A percentile compares a stretch with the other conserved stretches of the same genome.
Conservation (phyloP, 108 stramenopile genomes). For the Pseudonitzschia pungens region DNA sequence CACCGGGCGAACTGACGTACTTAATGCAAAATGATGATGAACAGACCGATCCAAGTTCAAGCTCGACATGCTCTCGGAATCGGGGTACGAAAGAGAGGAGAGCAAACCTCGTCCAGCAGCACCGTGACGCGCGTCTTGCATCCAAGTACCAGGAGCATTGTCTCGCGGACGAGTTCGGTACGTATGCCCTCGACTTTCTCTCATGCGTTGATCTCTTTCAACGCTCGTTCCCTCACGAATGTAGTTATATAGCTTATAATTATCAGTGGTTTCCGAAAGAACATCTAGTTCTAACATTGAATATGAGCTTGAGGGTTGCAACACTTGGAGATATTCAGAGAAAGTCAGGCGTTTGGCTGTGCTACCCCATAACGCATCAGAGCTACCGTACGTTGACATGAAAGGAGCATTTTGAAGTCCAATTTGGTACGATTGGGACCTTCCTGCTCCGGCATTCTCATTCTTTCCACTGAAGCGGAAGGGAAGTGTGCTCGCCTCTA, state of each 20-base stretch:
- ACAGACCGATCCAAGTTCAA: conserved; percentile 45
- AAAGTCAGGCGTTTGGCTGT: conserved; percentile 53
- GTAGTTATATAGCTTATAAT: conserved; percentile 31
- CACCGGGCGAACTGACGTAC: conserved; percentile 58
- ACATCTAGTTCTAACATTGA: conserved; percentile 68
- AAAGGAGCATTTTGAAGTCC: conserved; percentile 41
- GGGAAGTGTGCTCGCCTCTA: conserved; percentile 68
- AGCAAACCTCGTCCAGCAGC: conserved; percentile 37
- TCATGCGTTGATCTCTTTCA: conserved; percentile 58
- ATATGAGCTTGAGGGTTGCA: conserved; percentile 53
- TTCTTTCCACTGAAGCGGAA: conserved; percentile 45
- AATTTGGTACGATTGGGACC: conserved; percentile 9
- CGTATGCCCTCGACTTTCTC: conserved; percentile 14
- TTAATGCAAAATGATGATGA: conserved; percentile 74
- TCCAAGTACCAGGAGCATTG: conserved; percentile 62
- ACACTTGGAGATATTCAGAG: conserved; percentile 59
- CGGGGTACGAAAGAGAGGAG: conserved; percentile 40
- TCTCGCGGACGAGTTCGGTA: conserved; percentile 35
- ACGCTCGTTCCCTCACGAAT: conserved; percentile 59
- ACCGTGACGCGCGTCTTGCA: conserved; percentile 26
- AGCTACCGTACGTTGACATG: conserved; percentile 34
- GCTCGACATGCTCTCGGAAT: background rate
- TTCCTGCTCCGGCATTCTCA: background rate
- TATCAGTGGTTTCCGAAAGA: conserved; percentile 19
- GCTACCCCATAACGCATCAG: conserved; percentile 48